phyloP scores from a whole-genome alignment of 768 basidiomycete species.

The Collybiopsis luxurians region DNA sequence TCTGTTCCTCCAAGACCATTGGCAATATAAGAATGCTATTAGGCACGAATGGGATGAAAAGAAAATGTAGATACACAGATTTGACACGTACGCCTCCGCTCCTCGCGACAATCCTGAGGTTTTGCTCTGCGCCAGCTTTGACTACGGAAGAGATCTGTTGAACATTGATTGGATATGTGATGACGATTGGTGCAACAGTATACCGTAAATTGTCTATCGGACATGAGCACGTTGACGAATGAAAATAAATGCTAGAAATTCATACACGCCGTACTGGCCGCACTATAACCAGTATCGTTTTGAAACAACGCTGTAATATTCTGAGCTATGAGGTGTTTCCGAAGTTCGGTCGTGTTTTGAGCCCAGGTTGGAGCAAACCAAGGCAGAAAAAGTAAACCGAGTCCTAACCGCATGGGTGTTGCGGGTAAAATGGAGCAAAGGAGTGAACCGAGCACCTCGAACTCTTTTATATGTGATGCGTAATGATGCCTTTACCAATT shows the following conservation, averaged over 20 bases:
- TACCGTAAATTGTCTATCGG: slow-evolving; percentile 21
- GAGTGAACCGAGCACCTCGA: too few relatives aligned
- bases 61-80: background rate
- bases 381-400: background rate
- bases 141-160: slow-evolving; percentile 18
- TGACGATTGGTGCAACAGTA: slow-evolving; percentile 17
- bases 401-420: background rate
- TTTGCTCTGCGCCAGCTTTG: slow-evolving; percentile 16
- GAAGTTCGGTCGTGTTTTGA: background rate
- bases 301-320: slow-evolving; percentile 11
- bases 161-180: slow-evolving; percentile 16
- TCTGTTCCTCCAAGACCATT: slow-evolving; percentile 40
- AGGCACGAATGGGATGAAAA: background rate
- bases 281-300: slow-evolving; percentile 18
- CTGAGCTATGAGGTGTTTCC: background rate
- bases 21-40: slow-evolving; percentile 45
- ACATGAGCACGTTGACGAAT: too few relatives aligned
- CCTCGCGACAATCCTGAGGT: slow-evolving; percentile 18
- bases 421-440: background rate
- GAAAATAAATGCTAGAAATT: background rate
- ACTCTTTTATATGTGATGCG: too few relatives aligned
- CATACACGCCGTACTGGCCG: slow-evolving; percentile 19
- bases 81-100: slow-evolving; percentile 21
- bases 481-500: too few relatives aligned
- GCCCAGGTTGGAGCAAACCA: background rate